A percentile compares a stretch with the other conserved stretches of the same genome.
These are phyloP conservation scores for Pythium pectinolyticum DNA, from an alignment of 352 stramenopile species.

Conservation along the genomic window DNA sequence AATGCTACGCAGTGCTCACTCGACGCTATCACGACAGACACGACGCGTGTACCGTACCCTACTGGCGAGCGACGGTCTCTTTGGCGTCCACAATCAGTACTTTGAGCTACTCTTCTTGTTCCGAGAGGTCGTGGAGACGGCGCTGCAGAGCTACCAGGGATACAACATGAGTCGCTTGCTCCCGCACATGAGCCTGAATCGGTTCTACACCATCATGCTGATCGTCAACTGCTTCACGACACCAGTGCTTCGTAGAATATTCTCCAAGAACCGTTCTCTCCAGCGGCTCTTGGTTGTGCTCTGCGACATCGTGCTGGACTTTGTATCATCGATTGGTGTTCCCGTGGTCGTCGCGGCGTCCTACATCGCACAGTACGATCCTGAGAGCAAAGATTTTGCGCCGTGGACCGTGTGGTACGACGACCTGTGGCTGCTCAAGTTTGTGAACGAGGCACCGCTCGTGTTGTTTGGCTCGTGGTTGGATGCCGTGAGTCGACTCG, in stretches of 20 bases:
- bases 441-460: conserved; percentile 28
- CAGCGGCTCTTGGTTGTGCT: conserved; percentile 20
- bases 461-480: conserved; percentile 38
- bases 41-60: background rate
- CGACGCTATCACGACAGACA: background rate
- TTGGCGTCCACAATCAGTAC: conserved; percentile 16
- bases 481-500: conserved; percentile 32
- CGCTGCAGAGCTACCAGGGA: conserved; percentile 18
- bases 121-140: conserved; percentile 16
- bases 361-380: conserved; percentile 15
- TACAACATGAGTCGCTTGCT: conserved; percentile 14
- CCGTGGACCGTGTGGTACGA: conserved; percentile 25
- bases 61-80: background rate
- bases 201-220: conserved; percentile 12
- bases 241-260: background rate
- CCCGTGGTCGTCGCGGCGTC: conserved; percentile 13
- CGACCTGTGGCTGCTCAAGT: conserved; percentile 33
- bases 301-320: conserved; percentile 26
- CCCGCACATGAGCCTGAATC: background rate
- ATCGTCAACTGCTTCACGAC: conserved; percentile 24
- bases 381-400: background rate
- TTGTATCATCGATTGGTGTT: conserved; percentile 21
- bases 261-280: too few relatives aligned
- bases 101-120: conserved; percentile 22
- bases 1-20: background rate